Evolutionary conservation across 1,284 basidiomycete genomes (phyloP), one percentile per base, ranked within the genome.

Genomic region (Irpex rosettiformis): DNA sequence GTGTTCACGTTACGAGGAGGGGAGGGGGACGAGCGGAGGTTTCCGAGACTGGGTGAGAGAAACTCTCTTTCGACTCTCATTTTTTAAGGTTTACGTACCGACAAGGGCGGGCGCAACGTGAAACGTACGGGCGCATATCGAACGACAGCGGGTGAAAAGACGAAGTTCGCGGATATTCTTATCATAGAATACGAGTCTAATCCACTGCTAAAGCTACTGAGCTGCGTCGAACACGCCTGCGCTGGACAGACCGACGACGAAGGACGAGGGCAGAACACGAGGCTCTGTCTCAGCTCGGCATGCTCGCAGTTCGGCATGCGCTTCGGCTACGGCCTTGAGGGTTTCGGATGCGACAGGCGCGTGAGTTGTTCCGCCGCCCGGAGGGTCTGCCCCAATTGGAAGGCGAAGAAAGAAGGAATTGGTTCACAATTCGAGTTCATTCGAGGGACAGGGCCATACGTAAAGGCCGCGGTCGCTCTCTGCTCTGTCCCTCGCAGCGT

Each of bases 261-360:
- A n/a, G n/a, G n/a, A n/a, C n/a, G n/a, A n/a, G 21, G 43, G 33
- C 16, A 43, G 52, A 55, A 61, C 56, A 57, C 40, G 56, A 57
- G 59, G 59, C 43, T 25, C 21, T 29, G 55, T 22, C 59, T 52
- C 59, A 56, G 42, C 52, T 61, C 59, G 59, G 59, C 59, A 61
- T 21, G n/a, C 18, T n/a, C n/a, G n/a, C n/a, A n/a, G 42, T 55
- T 61, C 59, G 59, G 59, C 59, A 61, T 21, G n/a, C 18, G 21
- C 10, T 54, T 45, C 43, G 43, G 58, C 55, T 55, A 57, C 48
- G 49, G 40, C 52, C 37, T 28, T 33, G 21, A 45, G 43, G 21
- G 43, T 45, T n/a, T 33, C 30, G 30, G 30, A 33, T 33, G 33
- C 11, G 43, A 45, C 43, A 45, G 43, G 29, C n/a, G 27, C 55